Evolutionary conservation across 768 basidiomycete species (phyloP).

Genomic region (Psilocybe tampanensis): DNA sequence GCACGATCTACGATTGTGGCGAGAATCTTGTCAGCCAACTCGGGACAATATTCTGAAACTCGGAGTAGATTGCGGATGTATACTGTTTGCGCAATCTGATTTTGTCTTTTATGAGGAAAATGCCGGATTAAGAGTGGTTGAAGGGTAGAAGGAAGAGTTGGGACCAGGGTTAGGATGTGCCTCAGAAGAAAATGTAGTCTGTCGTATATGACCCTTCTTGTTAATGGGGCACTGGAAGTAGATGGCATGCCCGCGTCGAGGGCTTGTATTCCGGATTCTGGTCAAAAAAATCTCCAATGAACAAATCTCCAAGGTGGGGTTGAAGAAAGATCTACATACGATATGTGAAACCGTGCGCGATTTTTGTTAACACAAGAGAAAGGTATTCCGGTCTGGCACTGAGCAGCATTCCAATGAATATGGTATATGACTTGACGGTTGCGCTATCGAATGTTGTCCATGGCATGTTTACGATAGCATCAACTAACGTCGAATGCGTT

Average conservation of each 20-base stretch:
- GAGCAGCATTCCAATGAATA: slow-evolving; percentile 89
- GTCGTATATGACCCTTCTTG: slow-evolving; percentile 82
- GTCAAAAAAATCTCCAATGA: slow-evolving; percentile 2
- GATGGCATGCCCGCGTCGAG: slow-evolving; percentile 61
- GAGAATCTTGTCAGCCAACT: slow-evolving; percentile 81
- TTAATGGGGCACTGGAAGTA: slow-evolving; percentile 69
- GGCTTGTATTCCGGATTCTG: slow-evolving; percentile 75
- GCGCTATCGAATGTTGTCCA: slow-evolving; percentile 90
- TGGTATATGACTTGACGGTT: slow-evolving; percentile 86
- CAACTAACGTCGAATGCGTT: slow-evolving; percentile 76
- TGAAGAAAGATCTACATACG: slow-evolving; percentile 54
- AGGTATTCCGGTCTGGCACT: slow-evolving; percentile 93
- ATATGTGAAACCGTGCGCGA: slow-evolving; percentile 85
- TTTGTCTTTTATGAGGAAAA: slow-evolving; percentile 95
- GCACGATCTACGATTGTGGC: slow-evolving; percentile 91
- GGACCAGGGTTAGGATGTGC: slow-evolving; percentile 87
- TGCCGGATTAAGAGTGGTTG: slow-evolving; percentile 81
- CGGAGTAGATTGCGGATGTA: slow-evolving; percentile 90
- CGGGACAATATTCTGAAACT: slow-evolving; percentile 85
- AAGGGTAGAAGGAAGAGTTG: slow-evolving; percentile 86
- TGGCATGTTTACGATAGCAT: slow-evolving; percentile 84
- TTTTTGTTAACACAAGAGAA: slow-evolving; percentile 77
- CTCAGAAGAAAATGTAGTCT: slow-evolving; percentile 85
- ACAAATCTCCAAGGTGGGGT: background rate
- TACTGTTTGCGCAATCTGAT: slow-evolving; percentile 74